Conservation (phyloP, 305 asterid species). For the Rubia balearica region DNA sequence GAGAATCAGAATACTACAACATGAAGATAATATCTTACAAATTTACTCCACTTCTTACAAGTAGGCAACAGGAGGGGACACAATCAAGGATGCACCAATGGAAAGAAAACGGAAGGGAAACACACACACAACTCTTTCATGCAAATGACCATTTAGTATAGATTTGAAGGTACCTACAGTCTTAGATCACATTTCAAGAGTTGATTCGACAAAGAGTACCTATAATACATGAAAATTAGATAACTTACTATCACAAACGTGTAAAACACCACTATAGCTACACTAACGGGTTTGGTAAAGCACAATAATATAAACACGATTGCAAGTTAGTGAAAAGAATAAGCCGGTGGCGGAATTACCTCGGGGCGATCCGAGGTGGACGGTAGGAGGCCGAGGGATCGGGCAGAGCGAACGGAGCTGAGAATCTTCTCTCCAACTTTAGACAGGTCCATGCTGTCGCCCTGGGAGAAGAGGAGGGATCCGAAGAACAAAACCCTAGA, state of each 20-base stretch:
- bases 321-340: background rate
- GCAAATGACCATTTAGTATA: background rate
- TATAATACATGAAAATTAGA: background rate
- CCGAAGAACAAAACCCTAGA: constrained; percentile 85
- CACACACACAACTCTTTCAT: background rate
- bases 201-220: background rate
- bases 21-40: background rate
- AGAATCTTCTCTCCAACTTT: constrained; percentile 94
- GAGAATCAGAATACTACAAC: background rate
- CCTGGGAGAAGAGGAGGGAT: constrained; percentile 81
- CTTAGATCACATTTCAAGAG: background rate
- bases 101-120: background rate
- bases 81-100: background rate
- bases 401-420: constrained; percentile 98
- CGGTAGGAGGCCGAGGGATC: constrained; percentile 90
- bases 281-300: background rate
- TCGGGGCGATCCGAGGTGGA: constrained; percentile 75
- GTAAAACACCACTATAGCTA: background rate
- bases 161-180: background rate
- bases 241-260: background rate
- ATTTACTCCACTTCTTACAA: background rate
- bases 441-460: constrained; percentile 91
- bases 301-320: background rate
- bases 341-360: constrained; percentile 26
- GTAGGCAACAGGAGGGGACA: background rate